phyloP scores from a whole-genome alignment of 768 basidiomycete species.

The Phlebiopsis flavidoalba region DNA sequence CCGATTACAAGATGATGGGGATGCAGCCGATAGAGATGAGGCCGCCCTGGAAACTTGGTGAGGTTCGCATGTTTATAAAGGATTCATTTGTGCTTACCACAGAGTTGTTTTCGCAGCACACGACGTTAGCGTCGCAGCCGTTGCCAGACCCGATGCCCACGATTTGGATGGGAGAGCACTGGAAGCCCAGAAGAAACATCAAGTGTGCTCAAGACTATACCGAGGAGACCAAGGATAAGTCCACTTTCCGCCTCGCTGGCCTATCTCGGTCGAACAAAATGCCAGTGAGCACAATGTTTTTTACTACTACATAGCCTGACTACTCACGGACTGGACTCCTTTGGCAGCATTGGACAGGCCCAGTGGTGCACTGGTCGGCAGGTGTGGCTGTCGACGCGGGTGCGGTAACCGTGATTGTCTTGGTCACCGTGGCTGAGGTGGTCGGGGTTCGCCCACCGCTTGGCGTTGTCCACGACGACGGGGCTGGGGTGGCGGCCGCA shows the following conservation, averaged over 20 bases:
- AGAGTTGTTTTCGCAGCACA: conserved; percentile 22
- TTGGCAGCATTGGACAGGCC: conserved; percentile 13
- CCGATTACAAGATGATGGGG: conserved; percentile 9
- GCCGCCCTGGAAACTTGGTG: conserved; percentile 6
- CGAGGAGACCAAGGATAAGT: conserved; percentile 16
- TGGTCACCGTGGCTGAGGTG: neutral
- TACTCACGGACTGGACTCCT: neutral
- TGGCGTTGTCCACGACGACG: neutral
- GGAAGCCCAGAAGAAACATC: conserved; percentile 15
- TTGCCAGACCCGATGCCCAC: conserved; percentile 10
- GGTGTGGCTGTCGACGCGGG: neutral
- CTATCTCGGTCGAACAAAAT: neutral
- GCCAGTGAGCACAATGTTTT: neutral
- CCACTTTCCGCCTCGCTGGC: neutral
- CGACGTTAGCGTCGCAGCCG: conserved; percentile 7
- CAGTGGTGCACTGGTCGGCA: conserved; percentile 6
- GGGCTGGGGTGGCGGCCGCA: conserved; percentile 10
- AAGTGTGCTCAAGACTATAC: conserved; percentile 13
- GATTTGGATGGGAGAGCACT: conserved; percentile 19
- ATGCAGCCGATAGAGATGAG: conserved; percentile 20
- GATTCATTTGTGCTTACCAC: conserved; percentile 10
- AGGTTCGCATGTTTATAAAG: neutral
- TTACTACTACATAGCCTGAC: neutral
- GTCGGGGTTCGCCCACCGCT: neutral
- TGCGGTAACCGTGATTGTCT: conserved; percentile 1